A percentile compares a stretch with the other conserved stretches of the same genome.
Evolutionary conservation across 2,329 filamentous ascomycete species (phyloP).

Genomic region (Aspergillus neoniger): DNA sequence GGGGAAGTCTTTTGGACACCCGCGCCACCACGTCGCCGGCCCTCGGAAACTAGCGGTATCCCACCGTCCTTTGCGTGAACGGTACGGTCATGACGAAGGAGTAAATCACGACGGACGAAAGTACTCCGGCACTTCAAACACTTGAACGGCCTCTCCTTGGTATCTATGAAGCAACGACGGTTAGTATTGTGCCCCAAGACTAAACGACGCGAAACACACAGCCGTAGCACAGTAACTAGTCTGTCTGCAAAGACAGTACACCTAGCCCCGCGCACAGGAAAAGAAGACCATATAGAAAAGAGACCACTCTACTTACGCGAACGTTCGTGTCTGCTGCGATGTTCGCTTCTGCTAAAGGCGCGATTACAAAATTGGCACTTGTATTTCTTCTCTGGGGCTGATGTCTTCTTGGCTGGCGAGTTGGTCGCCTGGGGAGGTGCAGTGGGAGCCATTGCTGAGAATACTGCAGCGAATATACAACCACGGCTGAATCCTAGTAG

Average conservation of each 20-base stretch:
- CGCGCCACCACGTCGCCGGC: slow-evolving; percentile 65
- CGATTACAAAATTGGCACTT: slow-evolving; percentile 99
- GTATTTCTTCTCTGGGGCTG: slow-evolving; percentile 94
- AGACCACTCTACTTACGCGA: slow-evolving; percentile 75
- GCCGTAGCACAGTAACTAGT: not conserved
- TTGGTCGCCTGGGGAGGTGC: slow-evolving; percentile 67
- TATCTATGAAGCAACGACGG: slow-evolving; percentile 62
- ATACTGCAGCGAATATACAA: slow-evolving; percentile 19
- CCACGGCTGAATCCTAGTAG: slow-evolving; percentile 29
- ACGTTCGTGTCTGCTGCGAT: slow-evolving; percentile 93
- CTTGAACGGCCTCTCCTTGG: slow-evolving; percentile 98
- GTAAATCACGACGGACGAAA: slow-evolving; percentile 93
- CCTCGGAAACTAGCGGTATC: slow-evolving; percentile 88
- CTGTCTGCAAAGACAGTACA: not conserved
- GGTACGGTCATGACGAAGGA: slow-evolving; percentile 95
- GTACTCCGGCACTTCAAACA: slow-evolving; percentile 98
- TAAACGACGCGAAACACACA: too few relatives aligned
- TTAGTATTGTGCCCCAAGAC: not conserved
- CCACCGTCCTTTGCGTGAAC: slow-evolving; percentile 98
- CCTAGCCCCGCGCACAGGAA: slow-evolving; percentile 1
- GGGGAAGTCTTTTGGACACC: slow-evolving; percentile 42
- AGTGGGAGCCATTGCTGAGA: slow-evolving; percentile 43
- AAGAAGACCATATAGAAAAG: not conserved
- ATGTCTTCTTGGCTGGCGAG: slow-evolving; percentile 77
- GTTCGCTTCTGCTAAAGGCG: slow-evolving; percentile 96